Evolutionary conservation across 768 basidiomycete species (phyloP), one percentile per base, ranked within the genome.

Genomic region (Steccherinum ochraceum): DNA sequence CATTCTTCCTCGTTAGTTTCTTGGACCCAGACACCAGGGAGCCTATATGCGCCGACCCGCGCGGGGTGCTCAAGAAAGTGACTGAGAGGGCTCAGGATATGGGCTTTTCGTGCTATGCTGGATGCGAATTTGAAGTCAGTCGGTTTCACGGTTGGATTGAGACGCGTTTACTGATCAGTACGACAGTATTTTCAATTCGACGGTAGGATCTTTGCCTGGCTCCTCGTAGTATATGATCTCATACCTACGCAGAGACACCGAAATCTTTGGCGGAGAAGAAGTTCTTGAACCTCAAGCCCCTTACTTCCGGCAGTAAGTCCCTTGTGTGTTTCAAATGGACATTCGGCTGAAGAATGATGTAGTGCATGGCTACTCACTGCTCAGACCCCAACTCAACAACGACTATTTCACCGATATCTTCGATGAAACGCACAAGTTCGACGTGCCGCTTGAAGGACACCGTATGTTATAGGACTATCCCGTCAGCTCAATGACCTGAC

Each of bases 291-390:
- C 73, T 98, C 4, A 74, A 81, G 39, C 84, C 94, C 5, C 68
- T 99, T 40, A 98, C 95, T 1, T 81, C 93, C 2, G 96, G 96
- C 65, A 97, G 93, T 96, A 62, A 58, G 91, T 74, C n/a, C 16
- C 12, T 11, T 19, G 12, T 21, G 18, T 11, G 20, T 16, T 41
- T 5, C 35, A 13, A 40, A 24, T 10, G 1, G 5, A 3, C 16
- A 12, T 40, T 19, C 40, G 20, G 5, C 25, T n/a, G 19, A n/a
- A 43, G 19, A 7, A n/a, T 18, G 12, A n/a, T n/a, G 4, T 19
- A 97, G 93, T 95, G 89, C 96, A 98, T 59, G 96, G 96, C 3
- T 98, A 98, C 64, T 96, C 93, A 3, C 75, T 98, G 26, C 77
- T 99, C 3, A 77, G 94, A 39, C 92, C 93, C 0, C 90, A 94